These are phyloP conservation scores for Apiospora aurea DNA, from an alignment of 2,329 filamentous ascomycete species.

Conservation along the genomic window DNA sequence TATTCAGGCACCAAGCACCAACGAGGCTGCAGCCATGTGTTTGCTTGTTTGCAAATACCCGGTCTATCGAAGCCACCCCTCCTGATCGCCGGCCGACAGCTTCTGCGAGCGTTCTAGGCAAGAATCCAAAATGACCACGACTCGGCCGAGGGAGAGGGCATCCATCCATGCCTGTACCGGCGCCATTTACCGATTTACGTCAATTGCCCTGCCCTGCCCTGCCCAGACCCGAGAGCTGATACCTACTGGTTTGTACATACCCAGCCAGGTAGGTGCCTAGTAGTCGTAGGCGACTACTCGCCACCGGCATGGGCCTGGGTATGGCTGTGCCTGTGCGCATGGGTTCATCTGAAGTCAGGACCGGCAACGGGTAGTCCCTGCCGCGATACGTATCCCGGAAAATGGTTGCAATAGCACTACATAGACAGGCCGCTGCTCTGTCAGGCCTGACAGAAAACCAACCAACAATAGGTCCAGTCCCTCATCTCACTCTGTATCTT, in stretches of 20 bases:
- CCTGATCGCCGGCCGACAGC: not conserved
- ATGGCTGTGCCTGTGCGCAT: not conserved
- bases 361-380: slow-evolving; percentile 16
- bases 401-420: slow-evolving; percentile 7
- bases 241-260: not conserved
- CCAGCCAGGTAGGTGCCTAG: not conserved
- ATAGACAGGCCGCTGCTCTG: not conserved
- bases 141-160: not conserved
- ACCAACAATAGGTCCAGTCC: not conserved
- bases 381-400: not conserved
- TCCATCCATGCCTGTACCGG: not conserved
- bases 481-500: not conserved
- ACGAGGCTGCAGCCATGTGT: slow-evolving; percentile 21
- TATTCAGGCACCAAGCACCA: slow-evolving; percentile 13
- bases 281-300: not conserved
- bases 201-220: not conserved
- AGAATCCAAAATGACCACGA: not conserved
- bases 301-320: not conserved
- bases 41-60: not conserved
- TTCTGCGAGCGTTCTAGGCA: not conserved
- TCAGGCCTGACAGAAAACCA: slow-evolving; percentile 5
- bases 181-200: not conserved
- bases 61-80: not conserved
- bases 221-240: not conserved
- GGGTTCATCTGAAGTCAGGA: slow-evolving; percentile 16